Base-by-base conservation (phyloP, 805 yeast genomes). In the Nematodospora valgi region DNA sequence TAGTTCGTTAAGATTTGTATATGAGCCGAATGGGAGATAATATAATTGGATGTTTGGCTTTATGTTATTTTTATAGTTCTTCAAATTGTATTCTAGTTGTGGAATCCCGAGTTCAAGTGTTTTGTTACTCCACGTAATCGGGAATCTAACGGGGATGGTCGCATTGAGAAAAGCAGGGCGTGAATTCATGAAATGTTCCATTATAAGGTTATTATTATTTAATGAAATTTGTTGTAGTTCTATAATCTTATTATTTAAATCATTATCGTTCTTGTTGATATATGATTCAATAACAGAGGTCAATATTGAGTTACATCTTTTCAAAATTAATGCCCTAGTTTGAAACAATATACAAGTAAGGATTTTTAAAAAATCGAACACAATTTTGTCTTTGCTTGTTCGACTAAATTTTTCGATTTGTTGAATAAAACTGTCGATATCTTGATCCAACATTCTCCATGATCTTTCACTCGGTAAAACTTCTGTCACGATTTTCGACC, bases 11-110 rank as follows among this genome's bases (percentile, higher is more conserved):
- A 66, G 38, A 23, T 54, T 56, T 11, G 70, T 51, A 36, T 64
- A 60, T 7, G 51, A 39, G 2, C 70, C 70, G 28, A 66, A 40
- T 0, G 72, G 72, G 20, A 66, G 44, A 39, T 55, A 66, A 41
- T 50, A 65, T 14, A 40, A 35, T 27, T 53, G 56, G 3, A 44
- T 29, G 1, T 45, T 41, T 2, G 68, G 68, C 7, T 34, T 40
- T 21, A 59, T 29, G 36, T 37, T 41, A 12, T 35, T 34, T 10
- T 35, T 12, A 15, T 13, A 35, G 17, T 43, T 27, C 10, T 35
- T 27, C 8, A 42, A 19, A 20, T 37, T 37, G 23, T 37, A 41
- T 20, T 39, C 39, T 25, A 25, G 30, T 21, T 34, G 45, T 16
- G 37, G 34, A 12, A 37, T 35, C 18, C 43, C 44, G 24, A 47